These are phyloP conservation scores for Cerioporus squamosus DNA, from an alignment of 1,284 basidiomycete genomes.

Conservation along the genomic window DNA sequence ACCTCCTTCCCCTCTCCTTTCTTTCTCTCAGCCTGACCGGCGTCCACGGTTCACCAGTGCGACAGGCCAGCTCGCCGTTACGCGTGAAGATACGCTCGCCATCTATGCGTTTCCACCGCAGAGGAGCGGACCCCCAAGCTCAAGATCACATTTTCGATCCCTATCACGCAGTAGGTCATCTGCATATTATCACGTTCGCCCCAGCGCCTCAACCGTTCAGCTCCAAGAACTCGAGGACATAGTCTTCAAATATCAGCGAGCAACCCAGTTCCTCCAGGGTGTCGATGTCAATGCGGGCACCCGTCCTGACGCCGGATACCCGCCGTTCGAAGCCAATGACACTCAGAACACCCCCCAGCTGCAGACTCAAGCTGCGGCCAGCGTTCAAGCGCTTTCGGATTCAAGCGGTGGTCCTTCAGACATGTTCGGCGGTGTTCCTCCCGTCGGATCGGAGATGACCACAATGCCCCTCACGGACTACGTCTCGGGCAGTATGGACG, in stretches of 20 bases:
- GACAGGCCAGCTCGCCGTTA: neutral
- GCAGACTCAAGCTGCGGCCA: neutral
- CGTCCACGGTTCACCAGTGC: too few relatives aligned
- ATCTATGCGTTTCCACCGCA: neutral
- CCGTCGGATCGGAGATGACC: too few relatives aligned
- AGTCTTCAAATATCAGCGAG: slow-evolving; percentile 42
- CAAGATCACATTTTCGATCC: slow-evolving; percentile 22
- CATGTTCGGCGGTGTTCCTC: slow-evolving; percentile 11
- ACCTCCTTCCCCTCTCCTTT: neutral
- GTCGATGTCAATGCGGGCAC: slow-evolving; percentile 38
- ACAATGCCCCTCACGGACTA: slow-evolving; percentile 44
- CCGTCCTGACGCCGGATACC: slow-evolving; percentile 30
- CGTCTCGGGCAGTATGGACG: slow-evolving; percentile 42
- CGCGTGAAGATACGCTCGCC: too few relatives aligned
- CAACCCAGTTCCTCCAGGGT: slow-evolving; percentile 39
- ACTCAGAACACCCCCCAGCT: neutral
- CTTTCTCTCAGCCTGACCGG: neutral
- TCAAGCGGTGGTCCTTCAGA: slow-evolving; percentile 1
- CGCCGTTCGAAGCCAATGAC: slow-evolving; percentile 28
- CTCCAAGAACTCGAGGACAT: slow-evolving; percentile 36
- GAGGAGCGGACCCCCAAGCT: neutral
- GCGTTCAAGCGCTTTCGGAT: slow-evolving; percentile 8
- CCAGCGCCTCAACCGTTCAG: slow-evolving; percentile 23
- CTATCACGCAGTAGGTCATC: slow-evolving; percentile 19
- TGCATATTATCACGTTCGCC: neutral